Percentiles rank a stretch among this genome's conserved stretches.
Evolutionary conservation across 2,329 filamentous ascomycete genomes (phyloP).

Genomic region (Aspergillus floridensis): DNA sequence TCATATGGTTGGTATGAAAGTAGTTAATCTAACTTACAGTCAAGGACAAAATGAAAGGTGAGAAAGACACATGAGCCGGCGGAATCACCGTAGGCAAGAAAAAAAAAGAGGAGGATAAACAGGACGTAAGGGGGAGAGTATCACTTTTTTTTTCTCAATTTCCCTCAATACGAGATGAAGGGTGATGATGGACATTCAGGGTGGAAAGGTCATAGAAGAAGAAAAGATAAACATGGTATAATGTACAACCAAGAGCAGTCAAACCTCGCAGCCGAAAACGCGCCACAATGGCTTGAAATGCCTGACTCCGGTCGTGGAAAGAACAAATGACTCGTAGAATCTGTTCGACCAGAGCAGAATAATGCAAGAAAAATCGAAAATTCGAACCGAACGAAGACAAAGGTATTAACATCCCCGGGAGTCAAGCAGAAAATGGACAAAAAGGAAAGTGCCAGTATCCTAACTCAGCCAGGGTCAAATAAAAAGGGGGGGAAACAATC

Average conservation of each 20-base stretch:
- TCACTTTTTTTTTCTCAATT: conserved; percentile 19
- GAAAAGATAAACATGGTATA: conserved; percentile 1
- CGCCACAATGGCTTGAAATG: background rate
- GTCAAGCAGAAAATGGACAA: conserved; percentile 15
- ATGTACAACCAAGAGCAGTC: conserved; percentile 9
- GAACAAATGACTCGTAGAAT: conserved; percentile 18
- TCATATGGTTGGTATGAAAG: conserved; percentile 7
- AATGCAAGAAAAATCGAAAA: conserved; percentile 26
- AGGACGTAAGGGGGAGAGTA: conserved; percentile 17
- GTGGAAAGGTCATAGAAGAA: conserved; percentile 15
- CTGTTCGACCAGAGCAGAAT: conserved; percentile 23
- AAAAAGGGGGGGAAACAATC: conserved; percentile 27
- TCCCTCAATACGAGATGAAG: conserved; percentile 8
- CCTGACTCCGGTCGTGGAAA: conserved; percentile 10
- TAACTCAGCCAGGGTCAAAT: conserved; percentile 28
- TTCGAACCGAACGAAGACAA: conserved; percentile 22
- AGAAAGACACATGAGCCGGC: conserved; percentile 7
- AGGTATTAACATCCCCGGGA: conserved; percentile 31
- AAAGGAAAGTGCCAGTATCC: conserved; percentile 29
- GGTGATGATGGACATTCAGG: conserved; percentile 12
- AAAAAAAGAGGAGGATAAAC: background rate
- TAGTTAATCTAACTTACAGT: conserved; percentile 16
- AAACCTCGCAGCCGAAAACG: conserved; percentile 7
- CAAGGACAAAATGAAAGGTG: conserved; percentile 5
- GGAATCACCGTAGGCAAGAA: conserved; percentile 2